These are phyloP conservation scores for Boletus sp. DNA, from an alignment of 768 basidiomycete genomes.

Conservation along the genomic window DNA sequence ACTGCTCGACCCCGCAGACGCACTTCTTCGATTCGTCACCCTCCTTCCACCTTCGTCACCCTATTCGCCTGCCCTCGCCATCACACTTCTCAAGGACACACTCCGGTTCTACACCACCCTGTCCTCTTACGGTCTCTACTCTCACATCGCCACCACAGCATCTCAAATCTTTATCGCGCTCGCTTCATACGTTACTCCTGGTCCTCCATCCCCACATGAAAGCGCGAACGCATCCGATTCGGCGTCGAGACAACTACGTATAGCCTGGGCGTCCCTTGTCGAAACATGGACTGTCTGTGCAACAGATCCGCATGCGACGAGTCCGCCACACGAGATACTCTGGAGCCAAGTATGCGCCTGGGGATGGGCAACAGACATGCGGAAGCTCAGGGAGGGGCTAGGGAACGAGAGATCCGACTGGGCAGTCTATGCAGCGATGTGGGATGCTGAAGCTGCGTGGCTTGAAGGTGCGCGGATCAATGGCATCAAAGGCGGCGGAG, in stretches of 20 bases:
- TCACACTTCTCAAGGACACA: constrained; percentile 49
- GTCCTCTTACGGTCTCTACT: constrained; percentile 75
- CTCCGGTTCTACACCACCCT: constrained; percentile 63
- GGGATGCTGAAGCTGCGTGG: constrained; percentile 56
- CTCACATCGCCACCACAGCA: constrained; percentile 63
- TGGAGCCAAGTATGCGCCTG: constrained; percentile 87
- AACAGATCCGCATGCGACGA: constrained; percentile 86
- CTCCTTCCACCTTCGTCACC: constrained; percentile 47
- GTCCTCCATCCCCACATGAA: constrained; percentile 21
- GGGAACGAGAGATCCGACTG: constrained; percentile 24
- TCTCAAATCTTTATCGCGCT: constrained; percentile 52
- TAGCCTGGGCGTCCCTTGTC: constrained; percentile 57
- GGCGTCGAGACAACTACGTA: constrained; percentile 29
- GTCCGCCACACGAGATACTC: constrained; percentile 79
- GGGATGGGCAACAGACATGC: constrained; percentile 64
- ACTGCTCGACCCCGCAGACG: constrained; percentile 55
- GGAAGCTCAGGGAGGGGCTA: constrained; percentile 38
- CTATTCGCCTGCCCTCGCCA: constrained; percentile 36
- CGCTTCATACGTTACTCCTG: constrained; percentile 42
- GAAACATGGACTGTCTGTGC: constrained; percentile 80
- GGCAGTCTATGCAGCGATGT: constrained; percentile 34
- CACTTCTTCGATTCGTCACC: constrained; percentile 69
- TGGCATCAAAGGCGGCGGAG: constrained; percentile 58
- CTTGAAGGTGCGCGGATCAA: constrained; percentile 77
- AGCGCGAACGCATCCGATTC: background rate